Evolutionary conservation across 2,329 filamentous ascomycete genomes (phyloP).

Genomic region (Didymellaceae sp.): DNA sequence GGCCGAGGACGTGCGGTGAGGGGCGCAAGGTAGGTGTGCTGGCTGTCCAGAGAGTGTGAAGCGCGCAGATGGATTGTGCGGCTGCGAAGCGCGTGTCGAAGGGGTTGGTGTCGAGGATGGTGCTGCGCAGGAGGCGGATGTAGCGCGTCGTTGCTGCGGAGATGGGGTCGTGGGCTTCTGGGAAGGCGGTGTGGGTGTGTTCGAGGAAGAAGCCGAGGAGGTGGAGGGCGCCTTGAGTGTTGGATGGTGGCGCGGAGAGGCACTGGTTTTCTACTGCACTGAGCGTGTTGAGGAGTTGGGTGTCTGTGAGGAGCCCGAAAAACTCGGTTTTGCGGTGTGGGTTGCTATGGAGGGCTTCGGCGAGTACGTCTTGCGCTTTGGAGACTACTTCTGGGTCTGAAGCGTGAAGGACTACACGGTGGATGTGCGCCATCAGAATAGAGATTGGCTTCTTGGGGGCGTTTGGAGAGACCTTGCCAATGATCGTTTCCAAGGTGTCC

Average conservation of each 20-base stretch:
- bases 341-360: constrained; percentile 23
- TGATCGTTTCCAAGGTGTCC: constrained; percentile 29
- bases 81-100: constrained; percentile 71
- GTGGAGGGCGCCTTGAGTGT: constrained; percentile 39
- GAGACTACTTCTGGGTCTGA: constrained; percentile 38
- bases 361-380: constrained; percentile 38
- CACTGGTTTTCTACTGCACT: constrained; percentile 37
- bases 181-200: constrained; percentile 22
- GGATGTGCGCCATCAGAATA: constrained; percentile 30
- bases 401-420: constrained; percentile 25
- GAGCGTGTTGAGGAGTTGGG: constrained; percentile 25
- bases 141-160: constrained; percentile 29
- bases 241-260: constrained; percentile 37
- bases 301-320: constrained; percentile 23
- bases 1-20: constrained; percentile 30
- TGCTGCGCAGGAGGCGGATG: constrained; percentile 39
- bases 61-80: constrained; percentile 61
- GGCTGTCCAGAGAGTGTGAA: constrained; percentile 28
- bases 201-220: constrained; percentile 45
- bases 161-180: constrained; percentile 7
- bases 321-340: constrained; percentile 18
- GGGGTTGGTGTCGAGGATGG: constrained; percentile 50
- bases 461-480: constrained; percentile 13
- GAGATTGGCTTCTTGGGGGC: constrained; percentile 25
- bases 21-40: neutral